Base-by-base conservation (phyloP, 2,329 filamentous ascomycete genomes). In the Aspergillus sp. region DNA sequence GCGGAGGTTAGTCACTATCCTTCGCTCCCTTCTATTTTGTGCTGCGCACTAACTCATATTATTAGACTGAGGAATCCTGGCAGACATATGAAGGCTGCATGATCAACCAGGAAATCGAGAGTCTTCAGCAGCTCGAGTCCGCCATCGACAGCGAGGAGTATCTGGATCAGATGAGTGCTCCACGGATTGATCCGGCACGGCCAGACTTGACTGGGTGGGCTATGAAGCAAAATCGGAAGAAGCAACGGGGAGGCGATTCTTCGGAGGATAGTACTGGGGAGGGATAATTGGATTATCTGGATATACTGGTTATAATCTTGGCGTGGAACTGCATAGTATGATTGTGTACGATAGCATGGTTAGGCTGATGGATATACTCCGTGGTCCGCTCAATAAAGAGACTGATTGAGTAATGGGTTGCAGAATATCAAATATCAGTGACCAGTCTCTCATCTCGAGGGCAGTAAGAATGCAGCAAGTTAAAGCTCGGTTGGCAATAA, bases 41-140 rank as follows among this genome's bases (percentile, higher is more conserved):
- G 32, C 34, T 32, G 47, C 51, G 58, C 42, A 54, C 44, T 57
- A 34, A 44, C 27, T 43, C 27, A 32, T 6, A 32, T 1, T 19
- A 32, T 47, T 42, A 75, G 71, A 71, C 82, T 46, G 77, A 82
- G 52, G 78, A 81, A 48, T 83, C 88, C 3, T 95, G 87, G 80
- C 77, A 80, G 29, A 77, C 82, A 30, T 95, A 89, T 65, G 77
- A 83, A 48, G 80, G 85, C 55, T 83, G 81, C 52, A 78, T 95
- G 52, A 83, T 87, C 53, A 72, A 69, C 42, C 62, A 72, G 38
- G 65, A 74, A 7, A 56, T 69, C 3, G 66, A 68, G 6, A 62
- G 61, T 1, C 70, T 73, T 2, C 67, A 73, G 3, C 69, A 72
- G 44, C 66, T 85, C 19, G 68, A 73, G 48, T 78, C 79, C 32